These are phyloP conservation scores for Pistacia vera DNA, from an alignment of 345 rosid genomes.

Conservation along the genomic window DNA sequence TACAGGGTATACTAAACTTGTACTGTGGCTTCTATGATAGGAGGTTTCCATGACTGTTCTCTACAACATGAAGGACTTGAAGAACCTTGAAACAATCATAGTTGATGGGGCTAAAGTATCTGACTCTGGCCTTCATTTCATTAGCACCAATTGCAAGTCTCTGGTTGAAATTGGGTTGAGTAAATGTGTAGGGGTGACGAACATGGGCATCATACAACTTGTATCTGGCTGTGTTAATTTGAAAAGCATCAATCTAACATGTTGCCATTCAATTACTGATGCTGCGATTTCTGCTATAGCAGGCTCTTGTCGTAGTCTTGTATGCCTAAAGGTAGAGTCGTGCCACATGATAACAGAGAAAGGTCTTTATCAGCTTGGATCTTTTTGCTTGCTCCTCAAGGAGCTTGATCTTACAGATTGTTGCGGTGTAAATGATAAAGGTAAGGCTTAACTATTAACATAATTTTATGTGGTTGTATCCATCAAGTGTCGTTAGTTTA, in stretches of 20 bases:
- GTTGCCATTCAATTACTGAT: conserved; percentile 74
- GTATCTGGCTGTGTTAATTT: conserved; percentile 62
- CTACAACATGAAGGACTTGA: conserved; percentile 46
- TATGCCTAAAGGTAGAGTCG: conserved; percentile 74
- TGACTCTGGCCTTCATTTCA: conserved; percentile 41
- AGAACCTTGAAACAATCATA: conserved; percentile 53
- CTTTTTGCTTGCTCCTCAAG: conserved; percentile 53
- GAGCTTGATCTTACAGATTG: conserved; percentile 96
- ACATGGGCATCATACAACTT: conserved; percentile 57
- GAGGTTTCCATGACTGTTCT: conserved; percentile 52
- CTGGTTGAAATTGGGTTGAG: conserved; percentile 74
- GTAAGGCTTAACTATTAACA: conserved; percentile 30
- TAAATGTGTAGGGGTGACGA: conserved; percentile 70
- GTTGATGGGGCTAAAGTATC: conserved; percentile 71
- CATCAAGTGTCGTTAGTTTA: neutral
- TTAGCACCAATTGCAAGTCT: conserved; percentile 57
- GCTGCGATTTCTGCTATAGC: conserved; percentile 73
- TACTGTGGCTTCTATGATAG: conserved; percentile 35
- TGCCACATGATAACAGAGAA: conserved; percentile 82
- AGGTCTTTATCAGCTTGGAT: conserved; percentile 72
- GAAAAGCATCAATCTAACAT: conserved; percentile 62
- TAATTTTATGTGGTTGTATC: neutral
- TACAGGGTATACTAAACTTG: conserved; percentile 4
- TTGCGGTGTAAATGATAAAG: conserved; percentile 66
- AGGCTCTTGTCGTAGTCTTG: conserved; percentile 63